These are phyloP conservation scores for Epichloe sp. DNA, from an alignment of 2,329 filamentous ascomycete species.

Conservation along the genomic window DNA sequence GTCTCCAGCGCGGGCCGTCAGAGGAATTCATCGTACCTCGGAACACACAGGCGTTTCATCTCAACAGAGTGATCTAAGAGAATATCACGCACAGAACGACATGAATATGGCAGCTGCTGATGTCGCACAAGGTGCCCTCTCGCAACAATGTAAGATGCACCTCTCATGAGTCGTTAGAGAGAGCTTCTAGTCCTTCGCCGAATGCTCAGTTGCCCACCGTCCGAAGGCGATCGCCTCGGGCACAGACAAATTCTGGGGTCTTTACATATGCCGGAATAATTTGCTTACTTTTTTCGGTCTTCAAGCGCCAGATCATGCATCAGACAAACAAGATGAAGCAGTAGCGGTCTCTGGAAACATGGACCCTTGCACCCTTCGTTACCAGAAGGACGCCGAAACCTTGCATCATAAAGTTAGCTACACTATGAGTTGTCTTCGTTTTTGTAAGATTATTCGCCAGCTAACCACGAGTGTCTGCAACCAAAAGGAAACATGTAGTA, in stretches of 20 bases:
- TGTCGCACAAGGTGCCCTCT: not conserved
- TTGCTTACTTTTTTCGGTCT: not conserved
- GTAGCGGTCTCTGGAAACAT: too few relatives aligned
- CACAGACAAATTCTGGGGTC: too few relatives aligned
- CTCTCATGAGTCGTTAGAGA: not conserved
- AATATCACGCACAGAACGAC: not conserved
- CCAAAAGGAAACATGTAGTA: not conserved
- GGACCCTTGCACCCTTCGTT: too few relatives aligned
- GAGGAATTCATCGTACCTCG: too few relatives aligned
- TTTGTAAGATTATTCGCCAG: not conserved
- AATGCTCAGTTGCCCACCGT: too few relatives aligned
- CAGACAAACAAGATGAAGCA: too few relatives aligned
- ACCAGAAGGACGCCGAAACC: too few relatives aligned
- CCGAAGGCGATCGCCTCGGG: too few relatives aligned
- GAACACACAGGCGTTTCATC: not conserved
- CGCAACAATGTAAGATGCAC: not conserved
- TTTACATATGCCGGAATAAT: too few relatives aligned
- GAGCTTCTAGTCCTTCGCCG: too few relatives aligned
- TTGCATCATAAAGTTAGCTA: not conserved
- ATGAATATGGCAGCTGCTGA: slow-evolving; percentile 1
- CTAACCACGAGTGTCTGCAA: not conserved
- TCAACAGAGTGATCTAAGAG: not conserved
- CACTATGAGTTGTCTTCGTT: not conserved
- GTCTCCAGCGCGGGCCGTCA: not conserved
- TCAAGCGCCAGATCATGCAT: not conserved